These are phyloP conservation scores for Lichtheimia ornata DNA, from an alignment of 371 early-diverging fungal genomes.

Conservation along the genomic window DNA sequence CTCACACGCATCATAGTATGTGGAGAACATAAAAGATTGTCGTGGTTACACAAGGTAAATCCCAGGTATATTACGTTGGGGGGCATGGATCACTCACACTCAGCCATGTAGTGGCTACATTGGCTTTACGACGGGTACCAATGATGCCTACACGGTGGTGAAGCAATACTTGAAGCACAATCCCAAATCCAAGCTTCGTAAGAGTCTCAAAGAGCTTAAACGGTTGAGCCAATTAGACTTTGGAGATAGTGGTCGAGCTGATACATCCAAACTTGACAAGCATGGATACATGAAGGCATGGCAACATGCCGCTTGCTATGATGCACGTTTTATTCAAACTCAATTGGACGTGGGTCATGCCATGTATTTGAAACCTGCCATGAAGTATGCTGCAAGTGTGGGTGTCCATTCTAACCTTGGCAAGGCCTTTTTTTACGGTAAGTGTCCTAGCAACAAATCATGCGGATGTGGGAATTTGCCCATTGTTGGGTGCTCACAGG, in stretches of 20 bases:
- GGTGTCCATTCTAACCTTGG: slow-evolving; percentile 45
- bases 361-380: slow-evolving; percentile 47
- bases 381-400: slow-evolving; percentile 44
- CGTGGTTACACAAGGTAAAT: slow-evolving; percentile 49
- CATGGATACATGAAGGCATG: slow-evolving; percentile 30
- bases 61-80: neutral
- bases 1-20: slow-evolving; percentile 21
- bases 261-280: slow-evolving; percentile 20
- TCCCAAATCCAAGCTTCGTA: slow-evolving; percentile 25
- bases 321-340: slow-evolving; percentile 40
- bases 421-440: slow-evolving; percentile 54
- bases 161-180: slow-evolving; percentile 43
- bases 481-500: neutral
- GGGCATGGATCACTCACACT: neutral
- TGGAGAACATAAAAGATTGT: slow-evolving; percentile 43
- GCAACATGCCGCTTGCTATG: slow-evolving; percentile 35
- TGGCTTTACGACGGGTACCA: slow-evolving; percentile 62
- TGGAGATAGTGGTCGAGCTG: slow-evolving; percentile 33
- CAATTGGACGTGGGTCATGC: slow-evolving; percentile 44
- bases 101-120: slow-evolving; percentile 49
- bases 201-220: slow-evolving; percentile 37
- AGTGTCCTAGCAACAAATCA: neutral
- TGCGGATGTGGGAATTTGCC: neutral
- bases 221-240: slow-evolving; percentile 31
- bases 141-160: slow-evolving; percentile 56